Percentiles rank a stretch among this genome's conserved stretches.
Evolutionary conservation across 2,329 filamentous ascomycete genomes (phyloP).

Genomic region (Madurella mycetomatis): DNA sequence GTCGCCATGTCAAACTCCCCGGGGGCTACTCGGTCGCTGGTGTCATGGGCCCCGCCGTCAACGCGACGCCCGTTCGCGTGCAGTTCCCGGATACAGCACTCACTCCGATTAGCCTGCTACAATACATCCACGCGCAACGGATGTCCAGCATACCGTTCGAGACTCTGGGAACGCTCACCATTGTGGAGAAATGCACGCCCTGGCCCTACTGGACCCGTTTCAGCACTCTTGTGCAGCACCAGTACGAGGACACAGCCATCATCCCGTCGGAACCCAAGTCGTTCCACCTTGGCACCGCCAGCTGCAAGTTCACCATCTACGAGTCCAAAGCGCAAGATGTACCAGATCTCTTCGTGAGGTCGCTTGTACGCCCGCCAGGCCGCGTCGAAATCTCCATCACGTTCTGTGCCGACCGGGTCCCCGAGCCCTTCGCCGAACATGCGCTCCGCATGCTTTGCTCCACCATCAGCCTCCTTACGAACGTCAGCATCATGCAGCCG

Average conservation of each 20-base stretch:
- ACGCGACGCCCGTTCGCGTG: conserved; percentile 47
- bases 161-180: conserved; percentile 46
- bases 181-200: conserved; percentile 49
- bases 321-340: conserved; percentile 39
- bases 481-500: conserved; percentile 43
- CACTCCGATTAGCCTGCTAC: conserved; percentile 47
- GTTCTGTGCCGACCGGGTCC: conserved; percentile 44
- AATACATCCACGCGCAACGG: conserved; percentile 46
- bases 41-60: conserved; percentile 43
- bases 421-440: conserved; percentile 39
- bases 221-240: conserved; percentile 52
- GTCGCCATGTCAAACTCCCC: conserved; percentile 40
- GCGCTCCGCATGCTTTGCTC: conserved; percentile 43
- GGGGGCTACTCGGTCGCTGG: conserved; percentile 52
- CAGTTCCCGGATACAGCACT: conserved; percentile 40
- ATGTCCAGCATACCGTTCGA: conserved; percentile 45
- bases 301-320: conserved; percentile 41
- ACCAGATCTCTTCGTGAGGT: conserved; percentile 44
- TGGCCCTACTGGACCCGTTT: conserved; percentile 53
- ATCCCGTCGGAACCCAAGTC: conserved; percentile 32
- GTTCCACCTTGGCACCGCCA: conserved; percentile 43
- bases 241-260: conserved; percentile 38
- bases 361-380: conserved; percentile 35
- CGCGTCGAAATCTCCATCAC: conserved; percentile 41
- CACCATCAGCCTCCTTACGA: conserved; percentile 43